Base-by-base conservation (phyloP, 352 stramenopile genomes). In the Aphanomyces cochlioides region DNA sequence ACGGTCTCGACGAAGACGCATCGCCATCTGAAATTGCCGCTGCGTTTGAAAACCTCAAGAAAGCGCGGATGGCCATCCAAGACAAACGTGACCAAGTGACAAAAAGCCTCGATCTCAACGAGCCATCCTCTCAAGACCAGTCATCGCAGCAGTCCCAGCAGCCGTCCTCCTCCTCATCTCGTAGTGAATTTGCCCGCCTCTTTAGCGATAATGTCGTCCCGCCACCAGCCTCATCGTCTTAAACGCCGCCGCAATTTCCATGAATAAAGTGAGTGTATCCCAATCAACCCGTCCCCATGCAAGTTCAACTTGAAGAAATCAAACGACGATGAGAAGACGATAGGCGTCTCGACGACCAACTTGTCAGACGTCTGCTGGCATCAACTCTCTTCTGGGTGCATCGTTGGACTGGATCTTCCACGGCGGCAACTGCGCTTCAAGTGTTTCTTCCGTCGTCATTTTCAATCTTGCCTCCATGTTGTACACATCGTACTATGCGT, bases 11-110 rank as follows among this genome's bases (percentile, higher is more conserved):
- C 15, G 57, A 40, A 48, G 57, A 66, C 13, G 57, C 39, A 12
- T n/a, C 57, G 57, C 53, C 57, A 7, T 28, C 37, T 7, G 57
- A 66, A 15, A 66, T 66, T 48, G n/a, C 15, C 15, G 28, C 37
- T 13, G 57, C 57, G 17, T 66, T 66, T 53, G 57, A 47, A 41
- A 48, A 38, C 57, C 57, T 66, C 8, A 66, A 66, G 57, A 40
- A 43, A 19, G 38, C 48, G 38, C 57, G 39, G 17, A n/a, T 41
- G 7, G 57, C 57, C 10, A 37, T 66, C 39, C 6, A 66, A 28
- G 57, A 66, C 57, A 66, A 66, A 41, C 57, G 57, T 19, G 6
- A 53, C 15, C 38, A 48, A 34, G 28, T 66, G n/a, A 19, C 57
- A 19, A 13, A 15, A 7, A 66, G 57, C 40, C 13, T 50, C 10